These are phyloP conservation scores for Elongisporangium senticosum DNA, from an alignment of 352 stramenopile species.

Conservation along the genomic window DNA sequence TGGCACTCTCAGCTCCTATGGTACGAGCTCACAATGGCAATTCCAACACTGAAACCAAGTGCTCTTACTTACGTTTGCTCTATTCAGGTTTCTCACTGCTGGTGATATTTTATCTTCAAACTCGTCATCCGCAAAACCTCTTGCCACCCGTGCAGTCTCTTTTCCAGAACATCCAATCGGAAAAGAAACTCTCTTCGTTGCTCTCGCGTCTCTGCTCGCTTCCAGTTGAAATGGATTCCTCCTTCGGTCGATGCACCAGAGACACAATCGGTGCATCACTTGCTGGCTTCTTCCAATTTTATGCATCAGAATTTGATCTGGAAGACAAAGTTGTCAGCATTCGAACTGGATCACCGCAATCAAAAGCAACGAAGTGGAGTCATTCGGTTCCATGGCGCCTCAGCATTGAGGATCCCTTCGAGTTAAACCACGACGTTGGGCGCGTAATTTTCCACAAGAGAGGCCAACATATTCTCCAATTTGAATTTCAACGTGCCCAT, in stretches of 20 bases:
- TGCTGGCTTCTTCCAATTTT: conserved; percentile 96
- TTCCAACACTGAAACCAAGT: background rate
- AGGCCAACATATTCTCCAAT: conserved; percentile 50
- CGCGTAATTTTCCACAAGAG: conserved; percentile 73
- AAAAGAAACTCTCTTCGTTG: conserved; percentile 88
- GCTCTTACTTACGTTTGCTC: conserved; percentile 7
- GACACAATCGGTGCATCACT: conserved; percentile 91
- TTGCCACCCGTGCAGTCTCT: conserved; percentile 36
- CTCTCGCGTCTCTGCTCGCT: conserved; percentile 71
- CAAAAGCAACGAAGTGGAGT: conserved; percentile 70
- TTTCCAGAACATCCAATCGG: conserved; percentile 68
- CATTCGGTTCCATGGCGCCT: conserved; percentile 63
- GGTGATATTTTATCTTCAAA: conserved; percentile 96
- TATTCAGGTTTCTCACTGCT: conserved; percentile 91
- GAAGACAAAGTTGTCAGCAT: conserved; percentile 93
- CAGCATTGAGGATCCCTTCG: conserved; percentile 86
- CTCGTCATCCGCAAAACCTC: conserved; percentile 39
- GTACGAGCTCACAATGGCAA: conserved; percentile 17
- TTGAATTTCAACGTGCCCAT: conserved; percentile 58
- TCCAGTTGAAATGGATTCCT: conserved; percentile 28
- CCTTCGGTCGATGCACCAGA: conserved; percentile 59
- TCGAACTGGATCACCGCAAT: conserved; percentile 55
- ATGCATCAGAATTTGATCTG: conserved; percentile 93
- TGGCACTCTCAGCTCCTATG: conserved; percentile 97
- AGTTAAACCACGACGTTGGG: conserved; percentile 71